Base-by-base conservation (phyloP, 1,284 basidiomycete genomes). In the Trichosporon inkin region DNA sequence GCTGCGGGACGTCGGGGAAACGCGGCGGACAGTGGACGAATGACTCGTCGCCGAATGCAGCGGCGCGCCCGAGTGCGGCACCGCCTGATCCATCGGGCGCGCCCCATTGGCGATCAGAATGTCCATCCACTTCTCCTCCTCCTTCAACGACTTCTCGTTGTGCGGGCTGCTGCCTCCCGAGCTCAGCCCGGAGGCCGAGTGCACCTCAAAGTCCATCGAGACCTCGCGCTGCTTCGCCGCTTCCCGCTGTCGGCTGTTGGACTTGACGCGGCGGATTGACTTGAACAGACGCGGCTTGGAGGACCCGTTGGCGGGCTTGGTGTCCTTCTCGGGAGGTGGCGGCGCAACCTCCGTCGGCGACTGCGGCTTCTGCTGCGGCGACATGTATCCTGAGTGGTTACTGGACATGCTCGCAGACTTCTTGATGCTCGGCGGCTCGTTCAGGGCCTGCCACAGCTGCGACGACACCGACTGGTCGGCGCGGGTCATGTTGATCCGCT, bases 21-120 rank as follows among this genome's bases (percentile, higher is more conserved):
- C 20, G 6, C 17, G 38, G 13, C 28, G 44, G 22, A 52, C 38
- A 22, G 14, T 36, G 6, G 51, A 49, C 44, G 44, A 49, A 16
- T 49, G 44, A 14, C 44, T 49, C 52, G 52, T 47, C 39, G 34
- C 24, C n/a, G 54, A 17, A 2, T 32, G 39, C 24, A 40, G 28
- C 10, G 39, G 34, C 22, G 47, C 34, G 14, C 34, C 24, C 6
- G 53, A 28, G 17, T 13, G 32, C 17, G 24, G 24, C 40, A 55
- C 57, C 24, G 20, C 47, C 13, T 82, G 81, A 1, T 76, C 81
- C 78, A 89, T 81, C 49, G 86, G 75, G 41, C 86, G 77, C 19
- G 76, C 79, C 61, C 84, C 84, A 51, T 81, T 84, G 44, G 86
- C 86, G 10, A 92, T 88, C 6, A 92, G 79, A 47, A 92, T 92